Percentiles rank a stretch among this genome's conserved stretches.
These are phyloP conservation scores for Ciborinia camelliae DNA, from an alignment of 2,329 filamentous ascomycete species.

Conservation along the genomic window DNA sequence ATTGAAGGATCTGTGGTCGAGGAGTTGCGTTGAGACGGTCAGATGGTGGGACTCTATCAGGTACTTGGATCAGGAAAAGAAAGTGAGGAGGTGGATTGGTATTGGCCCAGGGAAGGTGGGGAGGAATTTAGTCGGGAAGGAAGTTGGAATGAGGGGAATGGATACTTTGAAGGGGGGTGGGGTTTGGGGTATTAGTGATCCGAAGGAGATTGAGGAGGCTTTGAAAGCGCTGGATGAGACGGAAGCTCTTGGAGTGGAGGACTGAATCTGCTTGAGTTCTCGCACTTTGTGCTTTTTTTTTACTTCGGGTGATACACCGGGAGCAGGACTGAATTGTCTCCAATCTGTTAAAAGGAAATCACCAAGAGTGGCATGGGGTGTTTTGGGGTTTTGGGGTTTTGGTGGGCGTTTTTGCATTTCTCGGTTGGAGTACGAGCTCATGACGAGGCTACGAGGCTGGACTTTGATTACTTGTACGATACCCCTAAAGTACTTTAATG, in stretches of 20 bases:
- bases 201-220: conserved; percentile 69
- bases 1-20: conserved; percentile 72
- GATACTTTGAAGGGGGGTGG: conserved; percentile 82
- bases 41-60: conserved; percentile 92
- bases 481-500: not conserved
- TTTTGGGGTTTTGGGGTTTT: not conserved
- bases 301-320: not conserved
- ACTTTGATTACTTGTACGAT: conserved; percentile 4
- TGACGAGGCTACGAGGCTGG: conserved; percentile 26
- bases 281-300: not conserved
- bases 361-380: not conserved
- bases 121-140: conserved; percentile 88
- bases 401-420: not conserved
- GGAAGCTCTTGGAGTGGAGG: conserved; percentile 40
- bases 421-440: not conserved
- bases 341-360: not conserved
- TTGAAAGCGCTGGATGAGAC: conserved; percentile 64
- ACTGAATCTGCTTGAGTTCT: conserved; percentile 22
- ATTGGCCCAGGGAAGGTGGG: conserved; percentile 94
- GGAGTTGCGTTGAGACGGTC: conserved; percentile 87
- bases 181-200: conserved; percentile 87
- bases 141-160: conserved; percentile 80
- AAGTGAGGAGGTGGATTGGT: conserved; percentile 81
- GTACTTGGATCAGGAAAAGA: conserved; percentile 80
- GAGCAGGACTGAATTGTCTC: no score